Base-by-base conservation (phyloP, 306 rosid species). In the Psophocarpus tetragonolobus region DNA sequence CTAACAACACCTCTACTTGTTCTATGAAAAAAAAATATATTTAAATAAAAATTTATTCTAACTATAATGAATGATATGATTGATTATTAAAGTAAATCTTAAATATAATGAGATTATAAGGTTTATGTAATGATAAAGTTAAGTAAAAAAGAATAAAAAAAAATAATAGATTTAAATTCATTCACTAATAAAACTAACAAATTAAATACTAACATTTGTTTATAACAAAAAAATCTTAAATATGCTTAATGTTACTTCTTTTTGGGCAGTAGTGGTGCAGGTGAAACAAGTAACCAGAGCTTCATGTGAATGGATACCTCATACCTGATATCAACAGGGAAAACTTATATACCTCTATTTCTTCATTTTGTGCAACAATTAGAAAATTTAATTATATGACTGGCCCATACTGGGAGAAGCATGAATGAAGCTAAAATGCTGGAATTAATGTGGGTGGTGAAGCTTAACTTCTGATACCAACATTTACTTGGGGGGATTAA, bases 211-310 rank as follows among this genome's bases (percentile, higher is more conserved):
- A n/a, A n/a, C n/a, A n/a, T n/a, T n/a, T n/a, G n/a, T n/a, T n/a
- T n/a, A n/a, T n/a, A n/a, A n/a, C n/a, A n/a, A n/a, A n/a, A n/a
- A n/a, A n/a, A n/a, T n/a, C n/a, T n/a, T n/a, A n/a, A n/a, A n/a
- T n/a, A n/a, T 38, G 65, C 39, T 71, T 13, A 68, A 65, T 82
- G 33, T 50, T 76, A 5, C 61, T 2, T 20, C n/a, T n/a, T 32
- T 38, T 29, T 29, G 45, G 8, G 32, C 21, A 71, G 79, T 79
- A 84, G 86, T 79, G 85, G 85, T 79, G 91, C 90, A 87, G 97
- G 89, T 68, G 95, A 92, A 54, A 20, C 87, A 67, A 83, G 79
- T 82, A 85, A 75, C 72, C 87, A 82, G 83, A 76, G 80, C 68
- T 84, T 84, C 85, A 78, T 78, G 85, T 87, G 78, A 81, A 70